Percentiles rank a stretch among this genome's conserved stretches.
Evolutionary conservation across 2,329 filamentous ascomycete genomes (phyloP).

Genomic region (Cordyceps javanica): DNA sequence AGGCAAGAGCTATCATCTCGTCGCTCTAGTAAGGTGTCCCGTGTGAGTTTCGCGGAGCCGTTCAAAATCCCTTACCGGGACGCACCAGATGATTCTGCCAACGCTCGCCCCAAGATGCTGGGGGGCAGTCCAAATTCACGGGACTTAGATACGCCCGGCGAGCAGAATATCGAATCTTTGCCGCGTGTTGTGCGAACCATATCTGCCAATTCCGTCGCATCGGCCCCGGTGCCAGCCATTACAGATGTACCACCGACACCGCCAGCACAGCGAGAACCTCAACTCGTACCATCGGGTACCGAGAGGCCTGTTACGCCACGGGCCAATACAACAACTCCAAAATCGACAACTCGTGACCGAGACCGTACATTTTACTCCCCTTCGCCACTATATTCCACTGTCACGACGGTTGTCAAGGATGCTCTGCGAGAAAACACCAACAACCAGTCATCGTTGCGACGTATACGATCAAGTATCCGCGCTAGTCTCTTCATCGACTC

Average conservation of each 20-base stretch:
- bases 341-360: slow-evolving; percentile 25
- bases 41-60: slow-evolving; percentile 35
- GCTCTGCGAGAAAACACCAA: slow-evolving; percentile 41
- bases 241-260: slow-evolving; percentile 16
- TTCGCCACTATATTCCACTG: slow-evolving; percentile 53
- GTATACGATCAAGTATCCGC: slow-evolving; percentile 44
- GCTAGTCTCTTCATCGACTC: slow-evolving; percentile 48
- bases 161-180: slow-evolving; percentile 26
- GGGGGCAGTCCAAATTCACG: slow-evolving; percentile 14
- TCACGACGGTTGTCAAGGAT: slow-evolving; percentile 52
- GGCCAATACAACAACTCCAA: slow-evolving; percentile 22
- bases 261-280: slow-evolving; percentile 7
- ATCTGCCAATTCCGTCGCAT: slow-evolving; percentile 27
- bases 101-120: slow-evolving; percentile 22
- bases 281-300: neutral
- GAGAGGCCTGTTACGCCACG: slow-evolving; percentile 25
- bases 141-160: neutral
- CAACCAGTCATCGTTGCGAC: slow-evolving; percentile 38
- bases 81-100: slow-evolving; percentile 29
- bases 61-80: slow-evolving; percentile 31
- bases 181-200: slow-evolving; percentile 31
- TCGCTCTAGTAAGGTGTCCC: slow-evolving; percentile 43
- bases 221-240: slow-evolving; percentile 11
- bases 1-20: slow-evolving; percentile 30
- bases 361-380: slow-evolving; percentile 50